phyloP scores from a whole-genome alignment of 106 monocot species.

The Agapanthus africanus region DNA sequence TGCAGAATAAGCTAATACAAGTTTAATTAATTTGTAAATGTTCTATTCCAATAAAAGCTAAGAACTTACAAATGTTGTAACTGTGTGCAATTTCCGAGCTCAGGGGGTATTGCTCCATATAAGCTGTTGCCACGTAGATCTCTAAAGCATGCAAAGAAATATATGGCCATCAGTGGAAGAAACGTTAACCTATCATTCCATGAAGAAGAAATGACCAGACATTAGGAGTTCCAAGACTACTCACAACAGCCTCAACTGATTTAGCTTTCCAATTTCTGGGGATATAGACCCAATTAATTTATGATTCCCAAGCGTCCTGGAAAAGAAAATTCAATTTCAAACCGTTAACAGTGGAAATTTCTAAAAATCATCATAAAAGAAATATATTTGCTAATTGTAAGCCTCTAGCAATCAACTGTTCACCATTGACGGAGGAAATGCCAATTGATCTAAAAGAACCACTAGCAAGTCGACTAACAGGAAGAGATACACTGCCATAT shows the following conservation, averaged over 20 bases:
- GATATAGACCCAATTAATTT: slow-evolving; percentile 81
- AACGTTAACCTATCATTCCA: neutral
- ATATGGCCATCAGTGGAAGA: neutral
- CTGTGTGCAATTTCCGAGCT: slow-evolving; percentile 77
- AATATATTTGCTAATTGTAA: neutral
- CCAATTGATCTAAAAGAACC: neutral
- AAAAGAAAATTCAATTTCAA: slow-evolving; percentile 3
- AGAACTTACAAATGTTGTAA: slow-evolving; percentile 76
- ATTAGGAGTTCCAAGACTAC: slow-evolving; percentile 19
- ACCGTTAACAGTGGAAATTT: neutral
- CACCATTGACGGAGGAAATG: neutral
- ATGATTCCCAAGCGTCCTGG: slow-evolving; percentile 71
- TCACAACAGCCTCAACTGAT: slow-evolving; percentile 56
- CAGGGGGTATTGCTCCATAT: slow-evolving; percentile 79
- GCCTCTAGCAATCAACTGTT: neutral
- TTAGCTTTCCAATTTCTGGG: slow-evolving; percentile 78
- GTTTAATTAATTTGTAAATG: neutral
- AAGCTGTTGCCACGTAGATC: slow-evolving; percentile 79
- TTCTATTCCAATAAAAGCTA: neutral
- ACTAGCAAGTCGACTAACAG: neutral
- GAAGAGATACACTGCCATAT: neutral
- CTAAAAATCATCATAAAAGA: neutral
- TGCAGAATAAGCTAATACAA: neutral
- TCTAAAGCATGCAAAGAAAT: slow-evolving; percentile 26
- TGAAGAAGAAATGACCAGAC: neutral